These are phyloP conservation scores for Auricularia sp. DNA, from an alignment of 768 basidiomycete genomes.

Conservation along the genomic window DNA sequence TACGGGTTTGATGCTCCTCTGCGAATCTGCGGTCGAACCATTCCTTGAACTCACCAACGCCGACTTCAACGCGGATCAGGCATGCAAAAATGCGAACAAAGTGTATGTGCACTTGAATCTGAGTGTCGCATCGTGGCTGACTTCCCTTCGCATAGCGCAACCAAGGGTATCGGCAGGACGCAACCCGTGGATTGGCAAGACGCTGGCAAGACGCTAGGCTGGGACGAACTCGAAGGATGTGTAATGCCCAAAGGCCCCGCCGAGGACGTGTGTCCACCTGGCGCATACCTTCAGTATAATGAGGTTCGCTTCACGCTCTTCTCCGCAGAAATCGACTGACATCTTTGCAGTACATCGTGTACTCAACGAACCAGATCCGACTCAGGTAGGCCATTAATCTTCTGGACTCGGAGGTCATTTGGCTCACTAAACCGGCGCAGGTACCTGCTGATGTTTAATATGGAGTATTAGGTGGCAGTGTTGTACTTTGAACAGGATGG, in stretches of 20 bases:
- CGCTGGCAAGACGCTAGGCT: conserved; percentile 38
- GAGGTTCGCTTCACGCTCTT: conserved; percentile 31
- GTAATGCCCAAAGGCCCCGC: conserved; percentile 49
- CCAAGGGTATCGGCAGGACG: conserved; percentile 42
- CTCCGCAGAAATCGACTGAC: background rate
- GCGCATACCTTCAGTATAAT: conserved; percentile 38
- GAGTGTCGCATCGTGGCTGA: background rate
- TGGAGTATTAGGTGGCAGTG: background rate
- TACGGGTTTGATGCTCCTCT: conserved; percentile 47
- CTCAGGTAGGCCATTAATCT: conserved; percentile 19
- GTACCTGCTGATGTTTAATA: conserved; percentile 10
- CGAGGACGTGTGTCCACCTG: conserved; percentile 20
- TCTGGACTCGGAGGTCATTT: too few relatives aligned
- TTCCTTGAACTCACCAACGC: conserved; percentile 37
- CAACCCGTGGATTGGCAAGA: conserved; percentile 51
- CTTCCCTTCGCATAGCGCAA: conserved; percentile 27
- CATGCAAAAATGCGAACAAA: conserved; percentile 32
- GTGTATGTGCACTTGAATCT: conserved; percentile 21
- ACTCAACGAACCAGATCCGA: conserved; percentile 46
- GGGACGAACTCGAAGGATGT: conserved; percentile 41
- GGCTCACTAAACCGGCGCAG: too few relatives aligned
- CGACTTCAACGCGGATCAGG: conserved; percentile 39
- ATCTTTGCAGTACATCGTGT: conserved; percentile 45
- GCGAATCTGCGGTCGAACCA: conserved; percentile 49
- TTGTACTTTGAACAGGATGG: too few relatives aligned